Evolutionary conservation across 495 filamentous ascomycete genomes (phyloP), one percentile per base, ranked within the genome.

Genomic region (Aspergillus sparsus): DNA sequence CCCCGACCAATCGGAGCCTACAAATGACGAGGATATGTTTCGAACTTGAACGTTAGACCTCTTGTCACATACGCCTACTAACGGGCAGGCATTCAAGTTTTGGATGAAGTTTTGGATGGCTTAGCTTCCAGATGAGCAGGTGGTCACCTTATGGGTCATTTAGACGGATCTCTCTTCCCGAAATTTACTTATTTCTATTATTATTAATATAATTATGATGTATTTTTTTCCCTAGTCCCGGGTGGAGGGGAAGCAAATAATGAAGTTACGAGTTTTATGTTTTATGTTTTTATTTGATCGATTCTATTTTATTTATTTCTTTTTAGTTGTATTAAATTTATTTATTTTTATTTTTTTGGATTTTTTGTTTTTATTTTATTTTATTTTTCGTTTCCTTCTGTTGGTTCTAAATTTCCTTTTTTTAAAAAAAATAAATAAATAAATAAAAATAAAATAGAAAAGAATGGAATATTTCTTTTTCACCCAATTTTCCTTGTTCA

Each of bases 1-100:
- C 51, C 51, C 34, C 44, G 36, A 34, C 61, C 61, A 59, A 58
- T 63, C 53, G 36, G 46, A 32, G 18, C 16, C 31, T 5, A 16
- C 15, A 52, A 12, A 47, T 44, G 41, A 42, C 15, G 11, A 10
- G n/a, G 57, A 21, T 7, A 18, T 39, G 50, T 41, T 54, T 60
- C 50, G 33, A 54, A 54, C 21, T 21, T 21, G 10, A 51, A 39
- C 21, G 21, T 27, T 27, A 27, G 21, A 27, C n/a, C 11, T 37
- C n/a, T 9, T 49, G 42, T 18, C 27, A 5, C 31, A 34, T 44
- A 39, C n/a, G 53, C 32, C 16, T 56, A 13, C 3, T 34, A 57
- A 18, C 45, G 45, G 49, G 7, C 35, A 57, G 45, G 32, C 18
- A 27, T 13, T 11, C 15, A 8, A 9, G 41, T 47, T n/a, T n/a